These are phyloP conservation scores for Plasmodium yoelii DNA, from an alignment of 169 alveolate species.

Conservation along the genomic window DNA sequence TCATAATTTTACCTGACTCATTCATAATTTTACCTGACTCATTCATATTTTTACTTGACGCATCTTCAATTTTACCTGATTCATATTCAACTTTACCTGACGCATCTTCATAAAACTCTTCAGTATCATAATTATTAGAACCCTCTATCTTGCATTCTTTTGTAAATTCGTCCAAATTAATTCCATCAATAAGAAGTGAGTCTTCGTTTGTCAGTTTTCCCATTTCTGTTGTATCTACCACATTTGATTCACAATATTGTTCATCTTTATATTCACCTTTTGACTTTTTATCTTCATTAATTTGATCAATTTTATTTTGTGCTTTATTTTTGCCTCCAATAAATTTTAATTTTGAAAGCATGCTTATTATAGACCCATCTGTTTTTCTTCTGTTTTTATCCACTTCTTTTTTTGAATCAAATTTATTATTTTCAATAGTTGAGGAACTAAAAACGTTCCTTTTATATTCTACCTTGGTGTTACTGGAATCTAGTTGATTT, in stretches of 20 bases:
- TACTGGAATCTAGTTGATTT: not conserved
- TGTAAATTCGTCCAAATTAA: slow-evolving; percentile 43
- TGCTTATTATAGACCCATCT: slow-evolving; percentile 9
- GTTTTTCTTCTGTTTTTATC: slow-evolving; percentile 47
- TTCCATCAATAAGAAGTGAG: slow-evolving; percentile 57
- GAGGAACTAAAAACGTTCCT: slow-evolving; percentile 14
- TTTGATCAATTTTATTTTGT: not conserved
- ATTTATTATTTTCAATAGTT: not conserved
- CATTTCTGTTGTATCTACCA: not conserved
- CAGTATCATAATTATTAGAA: not conserved
- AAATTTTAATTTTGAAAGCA: not conserved
- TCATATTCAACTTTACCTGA: not conserved
- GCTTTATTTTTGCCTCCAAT: slow-evolving; percentile 3
- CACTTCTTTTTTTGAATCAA: not conserved
- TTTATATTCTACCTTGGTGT: not conserved
- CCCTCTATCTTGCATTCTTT: slow-evolving; percentile 50
- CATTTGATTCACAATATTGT: not conserved
- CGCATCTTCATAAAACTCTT: not conserved
- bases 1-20: too few species aligned
- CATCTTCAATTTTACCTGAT: too few species aligned
- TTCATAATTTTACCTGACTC: not conserved
- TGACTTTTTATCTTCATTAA: not conserved
- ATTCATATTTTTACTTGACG: too few species aligned
- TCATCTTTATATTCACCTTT: not conserved
- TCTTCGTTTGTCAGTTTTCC: not conserved